A percentile compares a stretch with the other conserved stretches of the same genome.
Conservation (phyloP, 2,329 filamentous ascomycete genomes). For the Penicillium digitatum region DNA sequence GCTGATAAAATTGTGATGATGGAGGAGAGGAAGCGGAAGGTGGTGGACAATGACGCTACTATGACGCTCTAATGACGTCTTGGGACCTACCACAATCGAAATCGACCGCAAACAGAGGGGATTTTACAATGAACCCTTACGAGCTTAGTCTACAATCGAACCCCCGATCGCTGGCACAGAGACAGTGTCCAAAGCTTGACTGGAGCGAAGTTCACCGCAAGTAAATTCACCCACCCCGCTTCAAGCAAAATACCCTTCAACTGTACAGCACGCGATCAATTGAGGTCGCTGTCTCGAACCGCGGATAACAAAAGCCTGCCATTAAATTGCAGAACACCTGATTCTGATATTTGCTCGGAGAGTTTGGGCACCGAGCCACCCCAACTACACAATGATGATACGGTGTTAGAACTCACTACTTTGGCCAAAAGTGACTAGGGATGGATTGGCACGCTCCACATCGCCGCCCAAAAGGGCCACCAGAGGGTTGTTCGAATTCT, state of each 20-base stretch:
- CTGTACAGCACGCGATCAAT: not conserved
- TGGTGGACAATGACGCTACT: no score
- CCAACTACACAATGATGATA: not conserved
- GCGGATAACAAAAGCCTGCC: not conserved
- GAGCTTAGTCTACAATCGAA: not conserved
- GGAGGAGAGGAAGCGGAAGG: not conserved
- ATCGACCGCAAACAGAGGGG: not conserved
- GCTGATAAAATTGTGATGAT: not conserved
- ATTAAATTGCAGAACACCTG: not conserved
- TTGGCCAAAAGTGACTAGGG: not conserved
- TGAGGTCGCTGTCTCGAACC: not conserved
- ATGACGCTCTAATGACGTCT: not conserved
- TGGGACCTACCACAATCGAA: not conserved
- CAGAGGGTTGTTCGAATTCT: not conserved
- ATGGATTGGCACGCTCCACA: not conserved
- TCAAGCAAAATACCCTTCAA: no score
- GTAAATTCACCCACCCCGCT: no score
- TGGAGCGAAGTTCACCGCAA: not conserved
- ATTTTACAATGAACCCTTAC: not conserved
- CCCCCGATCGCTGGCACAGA: not conserved
- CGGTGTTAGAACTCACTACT: not conserved
- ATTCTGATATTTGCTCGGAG: not conserved
- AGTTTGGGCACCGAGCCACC: not conserved
- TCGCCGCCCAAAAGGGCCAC: not conserved
- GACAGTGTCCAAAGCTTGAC: no score